Base-by-base conservation (phyloP, 2,329 filamentous ascomycete species). In the Trichothecium roseum region DNA sequence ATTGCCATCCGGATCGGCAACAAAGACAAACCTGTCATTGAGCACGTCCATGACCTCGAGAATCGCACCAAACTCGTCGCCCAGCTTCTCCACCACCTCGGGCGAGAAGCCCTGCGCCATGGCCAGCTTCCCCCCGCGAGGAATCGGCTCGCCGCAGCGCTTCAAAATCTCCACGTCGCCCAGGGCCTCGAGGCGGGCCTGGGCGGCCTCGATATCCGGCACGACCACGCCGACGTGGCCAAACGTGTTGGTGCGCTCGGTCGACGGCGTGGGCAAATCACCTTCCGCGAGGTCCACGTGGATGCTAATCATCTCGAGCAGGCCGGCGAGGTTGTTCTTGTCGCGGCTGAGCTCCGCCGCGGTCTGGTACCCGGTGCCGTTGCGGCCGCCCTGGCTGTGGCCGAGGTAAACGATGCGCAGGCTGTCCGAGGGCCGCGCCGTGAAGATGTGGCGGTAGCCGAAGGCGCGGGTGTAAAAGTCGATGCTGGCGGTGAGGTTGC, bases 341-440 rank as follows among this genome's bases (percentile, higher is more conserved):
- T 57, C 45, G 7, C 49, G 44, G 15, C 41, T 34, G 30, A 60
- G 42, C 40, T 60, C 55, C 5, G 35, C 44, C 14, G 49, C 47
- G 3, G 52, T 57, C 42, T 60, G 56, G 37, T 50, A 59, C 9
- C 52, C 57, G 4, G 51, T 56, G 16, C 58, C 58, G 40, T 58
- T 60, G 30, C 47, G 46, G n/a, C 58, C 56, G 35, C 55, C 58
- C 28, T 55, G 52, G 18, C 48, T 43, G 38, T 59, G 53, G 28
- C 47, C 54, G 44, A 61, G 47, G 42, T 60, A 61, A 29, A 50
- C 52, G 39, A 60, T 44, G 17, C 47, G 49, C 34, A 49, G 54
- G 24, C 49, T 41, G 9, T 45, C 37, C 6, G 50, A 47, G 9
- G 51, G 34, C 20, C 51, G 42, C n/a, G 51, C 33, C 18, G 54